These are phyloP conservation scores for Microdochium bolleyi DNA, from an alignment of 2,329 filamentous ascomycete genomes.

Conservation along the genomic window DNA sequence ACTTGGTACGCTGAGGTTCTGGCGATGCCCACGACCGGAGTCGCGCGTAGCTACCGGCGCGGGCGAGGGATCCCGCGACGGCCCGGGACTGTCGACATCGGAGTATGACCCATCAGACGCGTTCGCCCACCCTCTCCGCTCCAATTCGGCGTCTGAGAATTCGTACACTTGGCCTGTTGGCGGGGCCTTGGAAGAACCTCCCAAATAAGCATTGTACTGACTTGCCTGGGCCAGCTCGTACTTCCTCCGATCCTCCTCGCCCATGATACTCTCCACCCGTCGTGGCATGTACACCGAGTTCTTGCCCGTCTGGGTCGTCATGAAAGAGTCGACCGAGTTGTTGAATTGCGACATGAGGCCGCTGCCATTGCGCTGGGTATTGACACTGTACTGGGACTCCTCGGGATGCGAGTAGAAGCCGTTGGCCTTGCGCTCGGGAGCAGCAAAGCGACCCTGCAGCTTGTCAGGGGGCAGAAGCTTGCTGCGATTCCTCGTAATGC, in stretches of 20 bases:
- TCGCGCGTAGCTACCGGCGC: neutral
- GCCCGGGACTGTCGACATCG: neutral
- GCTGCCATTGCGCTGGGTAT: constrained; percentile 25
- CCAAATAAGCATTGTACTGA: constrained; percentile 29
- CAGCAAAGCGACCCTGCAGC: constrained; percentile 72
- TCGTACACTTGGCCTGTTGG: constrained; percentile 39
- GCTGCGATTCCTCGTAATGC: constrained; percentile 40
- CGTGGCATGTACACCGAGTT: constrained; percentile 60
- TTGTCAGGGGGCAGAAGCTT: constrained; percentile 64
- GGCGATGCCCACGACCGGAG: neutral
- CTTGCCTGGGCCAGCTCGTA: constrained; percentile 61
- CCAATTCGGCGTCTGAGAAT: constrained; percentile 34
- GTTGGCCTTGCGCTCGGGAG: constrained; percentile 57
- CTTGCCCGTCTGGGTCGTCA: constrained; percentile 46
- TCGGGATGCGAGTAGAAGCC: constrained; percentile 65
- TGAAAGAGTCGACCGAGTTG: constrained; percentile 60
- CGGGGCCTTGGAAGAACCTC: constrained; percentile 23
- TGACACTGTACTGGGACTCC: constrained; percentile 54
- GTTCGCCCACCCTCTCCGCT: constrained; percentile 31
- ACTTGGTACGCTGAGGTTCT: constrained; percentile 5
- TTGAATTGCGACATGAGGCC: constrained; percentile 27
- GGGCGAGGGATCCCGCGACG: constrained; percentile 1
- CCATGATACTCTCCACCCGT: constrained; percentile 69
- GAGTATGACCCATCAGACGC: constrained; percentile 16
- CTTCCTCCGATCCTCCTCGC: constrained; percentile 66